A percentile compares a stretch with the other conserved stretches of the same genome.
These are phyloP conservation scores for Paraphaeosphaeria sporulosa DNA, from an alignment of 2,329 filamentous ascomycete species.

Conservation along the genomic window DNA sequence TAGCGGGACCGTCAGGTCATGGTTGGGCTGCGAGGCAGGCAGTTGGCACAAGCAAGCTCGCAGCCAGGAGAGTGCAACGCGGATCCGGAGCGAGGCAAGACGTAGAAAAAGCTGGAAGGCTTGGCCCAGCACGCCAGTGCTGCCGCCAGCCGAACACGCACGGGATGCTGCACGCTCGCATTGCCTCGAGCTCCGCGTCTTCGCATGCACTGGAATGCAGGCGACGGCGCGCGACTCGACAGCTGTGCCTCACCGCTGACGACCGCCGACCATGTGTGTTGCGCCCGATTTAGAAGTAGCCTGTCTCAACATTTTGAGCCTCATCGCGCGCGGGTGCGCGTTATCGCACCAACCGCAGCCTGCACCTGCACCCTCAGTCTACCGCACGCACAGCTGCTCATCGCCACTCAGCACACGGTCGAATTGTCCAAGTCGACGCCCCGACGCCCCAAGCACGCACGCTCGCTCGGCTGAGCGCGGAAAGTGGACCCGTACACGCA, in stretches of 20 bases:
- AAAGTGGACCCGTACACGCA: constrained; percentile 9
- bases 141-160: neutral
- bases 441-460: no score
- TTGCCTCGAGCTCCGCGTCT: no score
- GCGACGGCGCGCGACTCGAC: no score
- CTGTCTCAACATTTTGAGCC: neutral
- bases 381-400: neutral
- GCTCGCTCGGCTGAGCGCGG: constrained; percentile 1
- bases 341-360: neutral
- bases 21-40: constrained; percentile 4
- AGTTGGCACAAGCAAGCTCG: neutral
- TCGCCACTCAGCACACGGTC: constrained; percentile 1
- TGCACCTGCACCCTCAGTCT: neutral
- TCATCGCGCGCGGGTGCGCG: neutral
- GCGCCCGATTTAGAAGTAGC: neutral
- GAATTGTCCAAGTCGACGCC: neutral
- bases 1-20: neutral
- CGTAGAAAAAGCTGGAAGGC: constrained; percentile 19
- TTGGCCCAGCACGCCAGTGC: constrained; percentile 10
- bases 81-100: neutral
- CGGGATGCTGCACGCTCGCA: no score
- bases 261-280: neutral
- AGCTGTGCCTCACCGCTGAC: neutral
- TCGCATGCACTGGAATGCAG: no score
- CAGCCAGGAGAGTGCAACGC: neutral